Evolutionary conservation across 805 yeast genomes (phyloP).

Genomic region (Lipomyces kockii): DNA sequence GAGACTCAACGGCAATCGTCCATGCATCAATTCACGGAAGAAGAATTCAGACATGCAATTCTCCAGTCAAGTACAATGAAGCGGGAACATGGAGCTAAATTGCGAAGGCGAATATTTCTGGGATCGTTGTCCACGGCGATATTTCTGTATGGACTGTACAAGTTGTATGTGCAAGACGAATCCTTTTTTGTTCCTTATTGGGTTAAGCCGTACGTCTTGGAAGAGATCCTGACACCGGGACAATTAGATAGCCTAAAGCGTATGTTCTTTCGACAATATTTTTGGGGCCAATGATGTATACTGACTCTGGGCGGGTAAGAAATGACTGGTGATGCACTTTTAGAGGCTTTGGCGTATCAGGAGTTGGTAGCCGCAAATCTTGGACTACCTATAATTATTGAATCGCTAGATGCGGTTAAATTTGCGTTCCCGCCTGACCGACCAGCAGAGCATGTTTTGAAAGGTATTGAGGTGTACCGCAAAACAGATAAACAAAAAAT

Average conservation of each 20-base stretch:
- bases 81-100: constrained; percentile 1
- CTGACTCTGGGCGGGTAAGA: constrained; percentile 12
- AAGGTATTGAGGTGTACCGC: constrained; percentile 26
- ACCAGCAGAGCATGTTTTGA: constrained; percentile 29
- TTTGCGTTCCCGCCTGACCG: constrained; percentile 28
- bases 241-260: constrained; percentile 10
- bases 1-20: not conserved
- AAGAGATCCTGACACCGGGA: constrained; percentile 25
- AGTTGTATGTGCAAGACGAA: constrained; percentile 19
- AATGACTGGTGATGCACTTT: constrained; percentile 24
- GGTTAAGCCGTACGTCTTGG: constrained; percentile 29
- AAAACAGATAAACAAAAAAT: not conserved
- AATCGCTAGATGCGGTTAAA: constrained; percentile 17
- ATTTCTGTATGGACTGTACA: constrained; percentile 41
- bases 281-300: not conserved
- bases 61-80: constrained; percentile 11
- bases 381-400: constrained; percentile 30
- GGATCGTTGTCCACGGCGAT: constrained; percentile 1
- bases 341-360: constrained; percentile 31
- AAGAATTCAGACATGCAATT: constrained; percentile 34
- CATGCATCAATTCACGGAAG: constrained; percentile 19
- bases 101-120: not conserved
- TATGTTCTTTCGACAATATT: not conserved
- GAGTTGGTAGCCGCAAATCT: constrained; percentile 23
- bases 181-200: constrained; percentile 27